Conservation (phyloP, 139 green algal species). For the Haematococcus lacustris region DNA sequence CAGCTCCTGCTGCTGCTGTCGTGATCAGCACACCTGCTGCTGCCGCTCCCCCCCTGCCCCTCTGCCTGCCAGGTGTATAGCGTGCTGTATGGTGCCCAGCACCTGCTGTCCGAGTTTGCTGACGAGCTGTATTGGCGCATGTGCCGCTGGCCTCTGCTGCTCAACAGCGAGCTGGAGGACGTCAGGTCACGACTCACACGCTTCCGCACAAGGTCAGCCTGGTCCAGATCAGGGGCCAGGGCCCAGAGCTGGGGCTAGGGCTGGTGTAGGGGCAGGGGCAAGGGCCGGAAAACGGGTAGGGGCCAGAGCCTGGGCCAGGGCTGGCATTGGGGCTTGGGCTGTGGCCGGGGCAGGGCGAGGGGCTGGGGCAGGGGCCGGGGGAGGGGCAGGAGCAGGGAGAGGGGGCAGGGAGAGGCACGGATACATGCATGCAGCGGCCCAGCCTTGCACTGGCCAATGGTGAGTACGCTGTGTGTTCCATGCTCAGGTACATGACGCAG, state of each 20-base stretch:
- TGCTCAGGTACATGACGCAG: slow-evolving; percentile 32
- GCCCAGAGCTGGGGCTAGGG: background rate
- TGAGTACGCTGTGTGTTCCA: background rate
- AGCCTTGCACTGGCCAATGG: background rate
- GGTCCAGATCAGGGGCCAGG: too few relatives aligned
- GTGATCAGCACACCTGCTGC: too few relatives aligned
- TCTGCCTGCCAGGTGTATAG: background rate
- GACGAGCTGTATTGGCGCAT: slow-evolving; percentile 47
- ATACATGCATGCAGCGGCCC: too few relatives aligned
- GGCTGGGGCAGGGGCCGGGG: too few relatives aligned
- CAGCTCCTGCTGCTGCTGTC: too few relatives aligned
- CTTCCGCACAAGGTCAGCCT: slow-evolving; percentile 9
- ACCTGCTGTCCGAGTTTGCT: slow-evolving; percentile 25
- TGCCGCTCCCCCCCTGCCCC: too few relatives aligned
- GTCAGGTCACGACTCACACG: slow-evolving; percentile 8
- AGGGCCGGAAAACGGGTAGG: too few relatives aligned
- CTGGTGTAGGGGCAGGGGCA: background rate
- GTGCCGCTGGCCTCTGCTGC: slow-evolving; percentile 47
- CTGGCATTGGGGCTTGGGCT: too few relatives aligned
- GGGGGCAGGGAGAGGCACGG: too few relatives aligned
- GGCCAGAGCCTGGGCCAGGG: too few relatives aligned
- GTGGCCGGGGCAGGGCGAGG: too few relatives aligned
- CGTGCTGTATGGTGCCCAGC: slow-evolving; percentile 34
- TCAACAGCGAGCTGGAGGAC: slow-evolving; percentile 31
- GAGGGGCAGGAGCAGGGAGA: too few relatives aligned